These are phyloP conservation scores for Alisma plantagoaquatica DNA, from an alignment of 106 monocot species.

Conservation along the genomic window DNA sequence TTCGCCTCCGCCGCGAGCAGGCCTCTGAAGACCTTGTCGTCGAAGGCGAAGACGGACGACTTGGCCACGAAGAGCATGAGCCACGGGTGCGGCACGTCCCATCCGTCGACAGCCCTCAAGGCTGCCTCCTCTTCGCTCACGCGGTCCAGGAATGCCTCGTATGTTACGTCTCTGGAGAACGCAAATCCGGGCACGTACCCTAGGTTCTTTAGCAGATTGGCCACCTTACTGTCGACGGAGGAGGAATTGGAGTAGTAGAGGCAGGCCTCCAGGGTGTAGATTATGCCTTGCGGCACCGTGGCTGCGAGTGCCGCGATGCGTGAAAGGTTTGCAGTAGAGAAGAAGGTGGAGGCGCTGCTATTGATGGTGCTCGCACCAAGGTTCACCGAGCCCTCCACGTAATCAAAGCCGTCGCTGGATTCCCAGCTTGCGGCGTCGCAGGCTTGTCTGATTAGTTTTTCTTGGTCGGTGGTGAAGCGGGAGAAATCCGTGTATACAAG, in stretches of 20 bases:
- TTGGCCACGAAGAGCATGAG: conserved; percentile 78
- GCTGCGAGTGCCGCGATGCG: conserved; percentile 30
- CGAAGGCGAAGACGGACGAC: conserved; percentile 54
- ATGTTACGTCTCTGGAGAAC: conserved; percentile 61
- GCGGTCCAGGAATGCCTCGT: conserved; percentile 71
- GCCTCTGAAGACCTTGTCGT: conserved; percentile 53
- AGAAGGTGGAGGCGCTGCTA: conserved; percentile 91
- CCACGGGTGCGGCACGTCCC: conserved; percentile 97
- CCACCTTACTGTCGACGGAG: no score
- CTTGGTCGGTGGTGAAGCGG: conserved; percentile 58
- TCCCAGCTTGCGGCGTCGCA: conserved; percentile 30
- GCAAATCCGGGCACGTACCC: conserved; percentile 44
- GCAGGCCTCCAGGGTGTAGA: conserved; percentile 72
- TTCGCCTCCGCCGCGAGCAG: no score
- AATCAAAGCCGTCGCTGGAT: conserved; percentile 40
- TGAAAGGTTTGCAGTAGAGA: conserved; percentile 54
- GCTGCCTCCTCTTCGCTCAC: conserved; percentile 68
- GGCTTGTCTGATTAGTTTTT: conserved; percentile 70
- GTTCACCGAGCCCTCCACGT: conserved; percentile 83
- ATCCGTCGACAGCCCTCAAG: conserved; percentile 54
- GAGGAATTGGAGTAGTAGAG: no score
- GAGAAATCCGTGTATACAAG: conserved; percentile 63
- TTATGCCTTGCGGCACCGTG: conserved; percentile 10
- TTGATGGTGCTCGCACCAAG: conserved; percentile 59
- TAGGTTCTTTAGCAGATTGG: conserved; percentile 46